A percentile compares a stretch with the other conserved stretches of the same genome.
phyloP scores from a whole-genome alignment of 2,329 filamentous ascomycete genomes.

The Lasiodiplodia sp. region DNA sequence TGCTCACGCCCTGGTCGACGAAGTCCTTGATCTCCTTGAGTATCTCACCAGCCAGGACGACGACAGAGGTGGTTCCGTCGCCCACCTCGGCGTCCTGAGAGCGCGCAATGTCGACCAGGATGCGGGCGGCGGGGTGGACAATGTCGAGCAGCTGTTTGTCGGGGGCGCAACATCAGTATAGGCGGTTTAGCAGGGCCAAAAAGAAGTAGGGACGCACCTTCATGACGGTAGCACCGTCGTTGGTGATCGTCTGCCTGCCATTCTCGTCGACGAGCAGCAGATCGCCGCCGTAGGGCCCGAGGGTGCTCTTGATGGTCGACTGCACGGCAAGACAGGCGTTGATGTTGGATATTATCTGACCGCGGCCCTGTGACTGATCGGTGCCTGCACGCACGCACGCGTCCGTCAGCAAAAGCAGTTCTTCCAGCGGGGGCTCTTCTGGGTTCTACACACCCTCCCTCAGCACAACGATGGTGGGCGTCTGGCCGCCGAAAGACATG shows the following conservation, averaged over 20 bases:
- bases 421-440: neutral
- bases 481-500: slow-evolving; percentile 98
- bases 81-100: slow-evolving; percentile 99
- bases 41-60: slow-evolving; percentile 96
- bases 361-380: slow-evolving; percentile 95
- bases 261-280: slow-evolving; percentile 95
- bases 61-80: slow-evolving; percentile 96
- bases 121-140: slow-evolving; percentile 94
- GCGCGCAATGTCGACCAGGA: slow-evolving; percentile 96
- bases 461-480: slow-evolving; percentile 96
- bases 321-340: slow-evolving; percentile 97
- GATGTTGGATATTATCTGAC: slow-evolving; percentile 97
- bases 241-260: slow-evolving; percentile 96
- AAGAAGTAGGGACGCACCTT: slow-evolving; percentile 66
- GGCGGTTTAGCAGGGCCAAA: slow-evolving; percentile 12
- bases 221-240: slow-evolving; percentile 99
- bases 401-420: slow-evolving; percentile 8
- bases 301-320: slow-evolving; percentile 91
- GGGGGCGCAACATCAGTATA: neutral
- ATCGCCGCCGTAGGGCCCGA: slow-evolving; percentile 97
- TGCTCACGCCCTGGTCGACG: slow-evolving; percentile 95
- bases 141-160: slow-evolving; percentile 89
- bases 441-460: slow-evolving; percentile 79
- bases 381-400: slow-evolving; percentile 78
- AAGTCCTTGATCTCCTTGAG: slow-evolving; percentile 96